A percentile compares a stretch with the other conserved stretches of the same genome.
phyloP scores from a whole-genome alignment of 768 basidiomycete genomes.

The Lactarius hengduanensis region DNA sequence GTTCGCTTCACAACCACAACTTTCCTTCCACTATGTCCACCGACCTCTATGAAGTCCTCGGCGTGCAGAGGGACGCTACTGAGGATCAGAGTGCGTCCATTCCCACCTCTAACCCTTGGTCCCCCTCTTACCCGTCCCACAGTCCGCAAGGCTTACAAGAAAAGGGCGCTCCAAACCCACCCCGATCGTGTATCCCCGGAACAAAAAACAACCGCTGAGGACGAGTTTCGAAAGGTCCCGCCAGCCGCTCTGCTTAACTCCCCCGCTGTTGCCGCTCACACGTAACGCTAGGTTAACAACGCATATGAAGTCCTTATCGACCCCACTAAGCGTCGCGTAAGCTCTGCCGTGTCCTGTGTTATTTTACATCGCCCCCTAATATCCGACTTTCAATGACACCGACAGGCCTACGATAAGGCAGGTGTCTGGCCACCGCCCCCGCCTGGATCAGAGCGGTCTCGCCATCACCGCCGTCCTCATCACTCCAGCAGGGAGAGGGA shows the following conservation, averaged over 20 bases:
- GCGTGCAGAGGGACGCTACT: constrained; percentile 51
- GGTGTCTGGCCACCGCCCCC: constrained; percentile 73
- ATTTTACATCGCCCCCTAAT: not conserved
- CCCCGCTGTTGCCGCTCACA: constrained; percentile 19
- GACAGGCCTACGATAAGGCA: constrained; percentile 63
- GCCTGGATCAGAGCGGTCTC: constrained; percentile 18
- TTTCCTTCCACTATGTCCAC: constrained; percentile 44
- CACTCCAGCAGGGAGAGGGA: constrained; percentile 15
- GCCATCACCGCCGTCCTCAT: constrained; percentile 19
- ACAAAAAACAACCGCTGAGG: constrained; percentile 61
- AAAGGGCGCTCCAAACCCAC: constrained; percentile 68
- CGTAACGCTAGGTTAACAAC: constrained; percentile 56
- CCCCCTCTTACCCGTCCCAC: not conserved
- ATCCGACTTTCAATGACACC: constrained; percentile 7
- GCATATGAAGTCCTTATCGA: constrained; percentile 76
- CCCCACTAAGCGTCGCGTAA: constrained; percentile 53
- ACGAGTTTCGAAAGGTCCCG: constrained; percentile 49
- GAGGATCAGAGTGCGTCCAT: constrained; percentile 60
- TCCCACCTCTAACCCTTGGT: not conserved
- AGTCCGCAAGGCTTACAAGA: constrained; percentile 82
- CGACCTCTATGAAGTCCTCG: constrained; percentile 65
- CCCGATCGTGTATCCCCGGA: constrained; percentile 66
- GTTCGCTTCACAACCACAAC: not conserved
- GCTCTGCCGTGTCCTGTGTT: constrained; percentile 25
- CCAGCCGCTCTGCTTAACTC: constrained; percentile 22